Conservation (phyloP, 1,139 yeast genomes). For the Kurtzmaniella quercitrusa region DNA sequence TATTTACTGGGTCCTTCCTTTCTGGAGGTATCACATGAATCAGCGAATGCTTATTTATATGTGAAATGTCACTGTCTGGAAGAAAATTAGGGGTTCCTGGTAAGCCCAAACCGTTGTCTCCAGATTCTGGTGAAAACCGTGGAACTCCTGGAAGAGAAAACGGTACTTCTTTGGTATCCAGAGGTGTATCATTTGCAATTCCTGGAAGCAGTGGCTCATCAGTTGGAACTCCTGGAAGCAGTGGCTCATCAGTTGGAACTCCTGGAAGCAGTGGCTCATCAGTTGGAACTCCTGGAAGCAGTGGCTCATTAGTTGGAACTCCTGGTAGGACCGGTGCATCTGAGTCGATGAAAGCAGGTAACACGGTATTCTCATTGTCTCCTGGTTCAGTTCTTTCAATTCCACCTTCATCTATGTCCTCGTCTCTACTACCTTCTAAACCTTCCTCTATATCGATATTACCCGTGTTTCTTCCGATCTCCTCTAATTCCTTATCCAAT, state of each 20-base stretch:
- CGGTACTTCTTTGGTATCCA: conserved; percentile 2
- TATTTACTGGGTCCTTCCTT: background rate
- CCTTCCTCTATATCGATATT: conserved; percentile 3
- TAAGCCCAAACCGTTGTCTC: conserved; percentile 21
- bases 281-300: conserved; percentile 6
- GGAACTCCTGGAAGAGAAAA: conserved; percentile 26
- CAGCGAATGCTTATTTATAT: conserved; percentile 36
- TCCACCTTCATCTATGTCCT: conserved; percentile 4
- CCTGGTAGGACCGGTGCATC: background rate
- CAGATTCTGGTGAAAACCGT: conserved; percentile 26
- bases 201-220: conserved; percentile 6
- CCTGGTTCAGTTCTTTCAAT: background rate
- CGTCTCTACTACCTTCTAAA: conserved; percentile 2
- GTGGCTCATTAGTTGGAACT: background rate
- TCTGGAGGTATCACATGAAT: conserved; percentile 34
- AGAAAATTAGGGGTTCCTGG: conserved; percentile 44
- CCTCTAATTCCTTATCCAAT: conserved; percentile 21
- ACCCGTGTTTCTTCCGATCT: conserved; percentile 5
- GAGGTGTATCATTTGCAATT: background rate
- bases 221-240: conserved; percentile 30
- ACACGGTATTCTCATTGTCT: background rate
- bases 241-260: conserved; percentile 5
- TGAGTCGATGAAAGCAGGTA: background rate
- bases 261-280: conserved; percentile 3
- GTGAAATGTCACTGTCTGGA: conserved; percentile 37